These are phyloP conservation scores for Cutaneotrichosporon daszewskae DNA, from an alignment of 1,284 basidiomycete genomes.

Conservation along the genomic window DNA sequence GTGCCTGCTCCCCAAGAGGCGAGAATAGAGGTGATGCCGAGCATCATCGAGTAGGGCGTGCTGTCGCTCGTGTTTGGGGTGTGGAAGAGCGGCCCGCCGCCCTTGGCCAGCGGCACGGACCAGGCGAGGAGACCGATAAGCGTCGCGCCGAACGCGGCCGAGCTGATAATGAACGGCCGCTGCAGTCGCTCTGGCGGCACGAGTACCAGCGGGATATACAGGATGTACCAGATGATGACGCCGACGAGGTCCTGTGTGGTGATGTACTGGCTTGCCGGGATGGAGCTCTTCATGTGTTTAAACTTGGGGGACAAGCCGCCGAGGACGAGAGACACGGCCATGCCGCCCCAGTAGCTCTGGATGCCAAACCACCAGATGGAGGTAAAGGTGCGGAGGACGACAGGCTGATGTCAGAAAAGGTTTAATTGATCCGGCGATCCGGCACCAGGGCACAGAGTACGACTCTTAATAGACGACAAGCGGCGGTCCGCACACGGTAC, in stretches of 20 bases:
- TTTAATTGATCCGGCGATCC: background rate
- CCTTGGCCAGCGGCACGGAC: conserved; percentile 21
- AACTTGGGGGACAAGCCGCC: conserved; percentile 25
- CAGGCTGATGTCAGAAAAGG: conserved; percentile 20
- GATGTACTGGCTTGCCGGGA: conserved; percentile 19
- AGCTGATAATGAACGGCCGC: conserved; percentile 27
- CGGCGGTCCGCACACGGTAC: too few species aligned
- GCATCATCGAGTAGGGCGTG: conserved; percentile 26
- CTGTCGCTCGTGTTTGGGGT: conserved; percentile 18
- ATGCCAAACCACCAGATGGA: conserved; percentile 28
- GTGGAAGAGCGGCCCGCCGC: conserved; percentile 30
- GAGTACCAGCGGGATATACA: conserved; percentile 29
- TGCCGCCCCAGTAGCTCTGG: conserved; percentile 32
- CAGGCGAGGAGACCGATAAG: conserved; percentile 31
- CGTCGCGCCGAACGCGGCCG: conserved; percentile 22
- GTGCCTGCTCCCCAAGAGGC: conserved; percentile 28
- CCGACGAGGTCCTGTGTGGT: conserved; percentile 28
- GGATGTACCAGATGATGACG: conserved; percentile 26
- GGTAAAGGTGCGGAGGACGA: conserved; percentile 24
- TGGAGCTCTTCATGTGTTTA: conserved; percentile 17
- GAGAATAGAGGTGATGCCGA: conserved; percentile 31
- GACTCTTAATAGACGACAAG: too few species aligned
- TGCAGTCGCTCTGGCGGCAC: conserved; percentile 32
- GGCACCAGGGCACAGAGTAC: background rate
- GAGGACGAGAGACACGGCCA: conserved; percentile 25